phyloP scores from a whole-genome alignment of 2,329 filamentous ascomycete species.

The Penicillium occitanis region DNA sequence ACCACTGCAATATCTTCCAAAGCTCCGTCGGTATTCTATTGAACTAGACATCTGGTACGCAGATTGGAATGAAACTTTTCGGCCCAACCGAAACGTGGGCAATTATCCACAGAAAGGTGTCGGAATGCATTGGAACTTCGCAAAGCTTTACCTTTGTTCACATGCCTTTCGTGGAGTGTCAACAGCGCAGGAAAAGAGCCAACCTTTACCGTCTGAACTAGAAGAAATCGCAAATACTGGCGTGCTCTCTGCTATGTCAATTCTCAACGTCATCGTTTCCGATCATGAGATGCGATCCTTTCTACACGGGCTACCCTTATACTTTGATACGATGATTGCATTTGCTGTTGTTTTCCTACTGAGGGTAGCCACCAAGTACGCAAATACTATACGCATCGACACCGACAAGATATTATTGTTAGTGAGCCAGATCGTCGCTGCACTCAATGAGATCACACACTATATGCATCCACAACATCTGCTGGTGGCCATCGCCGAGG shows the following conservation, averaged over 20 bases:
- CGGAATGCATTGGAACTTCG: slow-evolving; percentile 48
- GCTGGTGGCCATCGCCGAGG: slow-evolving; percentile 30
- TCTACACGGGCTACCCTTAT: slow-evolving; percentile 38
- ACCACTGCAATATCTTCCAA: slow-evolving; percentile 22
- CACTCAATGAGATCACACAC: slow-evolving; percentile 27
- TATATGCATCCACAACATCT: slow-evolving; percentile 32
- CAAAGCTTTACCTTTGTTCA: slow-evolving; percentile 48
- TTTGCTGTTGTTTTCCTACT: slow-evolving; percentile 43
- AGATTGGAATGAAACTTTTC: slow-evolving; percentile 14
- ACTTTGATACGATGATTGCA: slow-evolving; percentile 43
- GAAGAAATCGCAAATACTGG: slow-evolving; percentile 41
- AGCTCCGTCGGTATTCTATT: slow-evolving; percentile 25
- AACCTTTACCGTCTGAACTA: slow-evolving; percentile 31
- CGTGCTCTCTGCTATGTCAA: slow-evolving; percentile 37
- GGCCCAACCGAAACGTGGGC: slow-evolving; percentile 41
- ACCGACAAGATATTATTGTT: slow-evolving; percentile 29
- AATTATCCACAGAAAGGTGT: slow-evolving; percentile 49
- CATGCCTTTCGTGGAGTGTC: slow-evolving; percentile 43
- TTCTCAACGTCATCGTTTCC: slow-evolving; percentile 35
- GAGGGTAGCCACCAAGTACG: slow-evolving; percentile 38
- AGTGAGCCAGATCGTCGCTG: slow-evolving; percentile 26
- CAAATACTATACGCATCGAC: slow-evolving; percentile 28
- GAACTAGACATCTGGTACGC: slow-evolving; percentile 25
- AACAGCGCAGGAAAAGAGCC: slow-evolving; percentile 10
- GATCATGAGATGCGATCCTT: slow-evolving; percentile 38